Evolutionary conservation across 805 yeast genomes (phyloP).

Genomic region (Candida vartiovaarae): DNA sequence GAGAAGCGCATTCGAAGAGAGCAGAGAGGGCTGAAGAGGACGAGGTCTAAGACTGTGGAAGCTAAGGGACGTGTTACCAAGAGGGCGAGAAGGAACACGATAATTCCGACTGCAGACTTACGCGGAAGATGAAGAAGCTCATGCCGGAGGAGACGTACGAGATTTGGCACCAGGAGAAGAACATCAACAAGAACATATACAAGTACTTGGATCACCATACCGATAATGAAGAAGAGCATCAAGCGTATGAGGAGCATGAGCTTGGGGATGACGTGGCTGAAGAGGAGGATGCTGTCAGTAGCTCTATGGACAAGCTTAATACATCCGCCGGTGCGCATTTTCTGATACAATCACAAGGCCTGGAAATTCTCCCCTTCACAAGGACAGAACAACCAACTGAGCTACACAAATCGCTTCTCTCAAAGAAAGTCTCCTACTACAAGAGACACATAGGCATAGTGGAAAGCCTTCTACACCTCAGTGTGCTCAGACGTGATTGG

Average conservation of each 20-base stretch:
- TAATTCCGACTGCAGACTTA: neutral
- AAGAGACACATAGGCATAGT: constrained; percentile 8
- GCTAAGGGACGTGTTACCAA: too few relatives aligned
- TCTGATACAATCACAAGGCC: constrained; percentile 3
- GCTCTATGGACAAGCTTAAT: neutral
- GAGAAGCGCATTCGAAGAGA: too few relatives aligned
- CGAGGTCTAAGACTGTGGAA: too few relatives aligned
- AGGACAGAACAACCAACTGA: neutral
- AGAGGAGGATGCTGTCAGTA: constrained; percentile 13
- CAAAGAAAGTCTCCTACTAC: constrained; percentile 1
- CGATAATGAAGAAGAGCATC: neutral
- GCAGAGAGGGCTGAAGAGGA: too few relatives aligned
- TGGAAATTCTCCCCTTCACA: constrained; percentile 12
- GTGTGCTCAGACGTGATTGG: constrained; percentile 47
- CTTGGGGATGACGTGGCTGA: neutral
- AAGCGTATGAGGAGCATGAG: neutral
- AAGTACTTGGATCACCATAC: neutral
- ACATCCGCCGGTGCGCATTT: neutral
- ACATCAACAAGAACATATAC: constrained; percentile 7
- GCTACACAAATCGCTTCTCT: neutral
- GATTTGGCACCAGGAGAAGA: constrained; percentile 15
- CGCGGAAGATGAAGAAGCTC: neutral
- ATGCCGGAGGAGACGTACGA: constrained; percentile 19
- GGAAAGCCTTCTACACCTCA: constrained; percentile 33
- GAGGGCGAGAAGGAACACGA: neutral